Evolutionary conservation across 2,329 filamentous ascomycete species (phyloP).

Genomic region (Neopestalotiopsis sp.): DNA sequence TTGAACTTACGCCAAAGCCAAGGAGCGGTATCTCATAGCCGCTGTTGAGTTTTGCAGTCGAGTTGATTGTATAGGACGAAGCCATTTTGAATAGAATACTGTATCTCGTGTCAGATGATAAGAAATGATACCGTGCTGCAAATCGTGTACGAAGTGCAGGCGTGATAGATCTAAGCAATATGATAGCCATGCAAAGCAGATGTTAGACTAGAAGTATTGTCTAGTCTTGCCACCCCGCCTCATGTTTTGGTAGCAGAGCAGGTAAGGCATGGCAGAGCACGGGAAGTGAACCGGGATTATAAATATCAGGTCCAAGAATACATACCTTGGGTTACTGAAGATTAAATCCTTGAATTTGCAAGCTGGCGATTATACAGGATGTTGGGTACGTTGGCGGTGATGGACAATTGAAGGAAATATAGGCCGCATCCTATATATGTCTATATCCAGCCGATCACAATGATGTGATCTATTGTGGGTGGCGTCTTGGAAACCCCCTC

Average conservation of each 20-base stretch:
- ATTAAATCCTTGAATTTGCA: too few species aligned
- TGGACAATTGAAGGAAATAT: too few species aligned
- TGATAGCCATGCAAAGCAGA: neutral
- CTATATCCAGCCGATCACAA: neutral
- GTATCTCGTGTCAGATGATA: neutral
- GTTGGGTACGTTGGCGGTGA: too few species aligned
- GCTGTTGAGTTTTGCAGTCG: slow-evolving; percentile 58
- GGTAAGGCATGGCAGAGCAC: neutral
- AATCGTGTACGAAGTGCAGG: too few species aligned
- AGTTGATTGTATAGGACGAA: slow-evolving; percentile 50
- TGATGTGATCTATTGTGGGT: neutral
- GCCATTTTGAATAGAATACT: neutral
- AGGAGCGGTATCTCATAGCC: slow-evolving; percentile 57
- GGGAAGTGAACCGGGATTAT: neutral
- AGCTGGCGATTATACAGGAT: too few species aligned
- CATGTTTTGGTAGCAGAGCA: neutral
- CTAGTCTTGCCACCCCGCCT: neutral
- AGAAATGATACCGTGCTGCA: neutral
- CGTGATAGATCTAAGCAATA: too few species aligned
- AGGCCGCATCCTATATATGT: neutral
- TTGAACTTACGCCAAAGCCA: slow-evolving; percentile 56
- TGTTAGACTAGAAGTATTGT: neutral
- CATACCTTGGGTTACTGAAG: too few species aligned
- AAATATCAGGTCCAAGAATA: too few species aligned
- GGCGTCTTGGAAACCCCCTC: neutral